These are phyloP conservation scores for Entonaema liquescens DNA, from an alignment of 495 filamentous ascomycete species.

Conservation along the genomic window DNA sequence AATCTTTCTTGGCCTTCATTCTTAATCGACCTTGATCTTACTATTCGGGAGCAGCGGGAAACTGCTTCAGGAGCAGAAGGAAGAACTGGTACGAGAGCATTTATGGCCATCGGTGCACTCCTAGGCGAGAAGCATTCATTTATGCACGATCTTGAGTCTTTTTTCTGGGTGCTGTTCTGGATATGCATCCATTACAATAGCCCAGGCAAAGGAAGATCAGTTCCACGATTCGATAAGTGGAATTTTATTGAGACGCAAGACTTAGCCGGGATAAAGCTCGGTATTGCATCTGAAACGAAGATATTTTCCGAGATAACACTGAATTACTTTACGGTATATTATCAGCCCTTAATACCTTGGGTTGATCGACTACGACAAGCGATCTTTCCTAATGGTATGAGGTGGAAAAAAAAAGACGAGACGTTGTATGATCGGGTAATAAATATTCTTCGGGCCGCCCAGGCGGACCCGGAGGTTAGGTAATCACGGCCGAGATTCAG, in stretches of 20 bases:
- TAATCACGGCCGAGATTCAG: too few species aligned
- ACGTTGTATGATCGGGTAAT: neutral
- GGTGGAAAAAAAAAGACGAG: neutral
- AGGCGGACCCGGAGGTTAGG: neutral
- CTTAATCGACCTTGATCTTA: conserved; percentile 55
- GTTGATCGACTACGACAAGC: neutral
- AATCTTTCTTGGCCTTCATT: conserved; percentile 46
- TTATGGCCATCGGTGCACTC: conserved; percentile 54
- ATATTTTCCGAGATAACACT: neutral
- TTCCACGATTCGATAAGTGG: neutral
- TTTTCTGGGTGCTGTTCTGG: conserved; percentile 64
- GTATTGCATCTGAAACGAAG: neutral
- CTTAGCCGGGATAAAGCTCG: neutral
- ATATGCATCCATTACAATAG: conserved; percentile 48
- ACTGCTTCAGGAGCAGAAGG: conserved; percentile 47
- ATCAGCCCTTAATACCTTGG: neutral
- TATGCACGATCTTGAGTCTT: conserved; percentile 61
- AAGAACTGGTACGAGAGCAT: conserved; percentile 55
- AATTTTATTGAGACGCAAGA: neutral
- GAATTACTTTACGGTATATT: neutral
- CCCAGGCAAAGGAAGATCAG: neutral
- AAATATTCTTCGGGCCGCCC: neutral
- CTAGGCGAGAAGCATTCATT: conserved; percentile 50
- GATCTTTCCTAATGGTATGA: neutral
- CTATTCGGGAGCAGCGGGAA: conserved; percentile 44